phyloP scores from a whole-genome alignment of 176 grass and related monocot genomes.

The Cenchrus purpureus region DNA sequence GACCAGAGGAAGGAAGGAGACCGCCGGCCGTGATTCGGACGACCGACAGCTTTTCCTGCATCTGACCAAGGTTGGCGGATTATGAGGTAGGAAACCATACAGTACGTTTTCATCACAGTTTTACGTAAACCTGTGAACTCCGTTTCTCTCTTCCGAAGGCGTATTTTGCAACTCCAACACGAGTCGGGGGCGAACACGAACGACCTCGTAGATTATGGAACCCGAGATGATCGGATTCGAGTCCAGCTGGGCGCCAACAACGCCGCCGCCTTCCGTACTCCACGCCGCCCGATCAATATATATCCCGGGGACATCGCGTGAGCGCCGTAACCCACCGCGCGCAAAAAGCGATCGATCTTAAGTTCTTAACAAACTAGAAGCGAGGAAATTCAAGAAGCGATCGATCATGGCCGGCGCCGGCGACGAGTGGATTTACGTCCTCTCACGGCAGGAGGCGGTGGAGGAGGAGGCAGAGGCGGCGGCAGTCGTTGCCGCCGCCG shows the following conservation, averaged over 20 bases:
- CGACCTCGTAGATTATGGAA: neutral
- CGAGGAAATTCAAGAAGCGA: neutral
- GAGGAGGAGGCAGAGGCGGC: neutral
- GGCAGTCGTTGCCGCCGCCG: neutral
- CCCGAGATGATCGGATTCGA: neutral
- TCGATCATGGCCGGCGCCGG: neutral
- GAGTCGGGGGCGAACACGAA: neutral
- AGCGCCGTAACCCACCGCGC: too few relatives aligned
- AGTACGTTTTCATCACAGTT: fast-evolving
- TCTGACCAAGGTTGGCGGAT: neutral
- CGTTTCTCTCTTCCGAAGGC: neutral
- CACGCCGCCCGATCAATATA: neutral
- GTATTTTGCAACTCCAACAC: neutral
- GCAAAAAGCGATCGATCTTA: neutral
- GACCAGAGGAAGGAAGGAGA: neutral
- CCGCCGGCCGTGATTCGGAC: neutral
- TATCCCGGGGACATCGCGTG: too few relatives aligned
- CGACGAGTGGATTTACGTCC: neutral
- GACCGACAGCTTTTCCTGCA: neutral
- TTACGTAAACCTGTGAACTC: neutral
- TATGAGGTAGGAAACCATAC: fast-evolving
- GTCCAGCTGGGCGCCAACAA: neutral
- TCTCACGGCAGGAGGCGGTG: neutral
- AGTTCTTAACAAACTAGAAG: too few relatives aligned
- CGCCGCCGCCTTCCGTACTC: neutral